Base-by-base conservation (phyloP, 257 asterid genomes). In the Prunella vulgaris region DNA sequence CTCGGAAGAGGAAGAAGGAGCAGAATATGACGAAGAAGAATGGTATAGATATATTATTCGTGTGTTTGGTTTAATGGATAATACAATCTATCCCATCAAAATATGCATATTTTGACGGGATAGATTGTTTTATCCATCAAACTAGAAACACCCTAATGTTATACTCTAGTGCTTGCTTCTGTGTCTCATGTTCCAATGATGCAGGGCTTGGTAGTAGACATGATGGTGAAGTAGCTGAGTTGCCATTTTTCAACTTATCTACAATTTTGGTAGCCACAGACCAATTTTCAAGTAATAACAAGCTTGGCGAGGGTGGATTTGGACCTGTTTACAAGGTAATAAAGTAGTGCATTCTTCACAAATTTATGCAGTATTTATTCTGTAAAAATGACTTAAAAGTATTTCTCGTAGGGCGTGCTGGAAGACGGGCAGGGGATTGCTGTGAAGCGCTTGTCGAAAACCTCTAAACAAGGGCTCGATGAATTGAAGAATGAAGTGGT, bases 291-390 rank as follows among this genome's bases (percentile, higher is more conserved):
- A 4, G 0, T 8, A 2, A 10, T 3, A 69, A 37, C 21, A 69
- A 40, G 33, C 66, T 69, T 5, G 74, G 74, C 6, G 74, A 69
- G 66, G 66, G 73, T n/a, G 73, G 73, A 37, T 69, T 69, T 37
- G 73, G 73, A 38, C 66, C 73, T 7, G 66, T 69, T 5, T 69
- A 69, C 58, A 57, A 10, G 42, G 74, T 69, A 69, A 1, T 10
- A 54, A 25, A 25, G 28, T 1, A 25, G 28, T 25, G n/a, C n/a
- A n/a, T n/a, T n/a, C n/a, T n/a, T n/a, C 28, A 53, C 60, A 53
- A 7, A 8, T 53, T 21, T 21, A 21, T 53, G 60, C 60, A 53
- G 15, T 21, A n/a, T n/a, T n/a, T 53, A 9, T 21, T 53, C 8
- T 21, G 28, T 53, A 13, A 51, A 20, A n/a, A n/a, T n/a, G n/a